Conservation (phyloP, 2,329 filamentous ascomycete species). For the Ophiostoma australiae region DNA sequence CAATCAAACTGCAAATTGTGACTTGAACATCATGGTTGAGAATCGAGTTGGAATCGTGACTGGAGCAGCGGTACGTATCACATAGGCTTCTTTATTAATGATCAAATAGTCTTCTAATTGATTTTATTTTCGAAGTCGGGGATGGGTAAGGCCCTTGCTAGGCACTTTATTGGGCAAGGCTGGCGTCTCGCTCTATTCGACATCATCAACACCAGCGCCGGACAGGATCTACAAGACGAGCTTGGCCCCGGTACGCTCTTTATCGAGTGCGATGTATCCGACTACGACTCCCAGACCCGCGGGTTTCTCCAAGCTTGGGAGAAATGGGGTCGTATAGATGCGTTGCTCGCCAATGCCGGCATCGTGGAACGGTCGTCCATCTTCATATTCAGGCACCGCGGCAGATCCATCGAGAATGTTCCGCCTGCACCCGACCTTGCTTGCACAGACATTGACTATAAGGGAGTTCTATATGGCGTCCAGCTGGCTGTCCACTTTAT, state of each 20-base stretch:
- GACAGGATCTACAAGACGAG: neutral
- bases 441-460: neutral
- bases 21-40: neutral
- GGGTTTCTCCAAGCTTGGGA: neutral
- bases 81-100: too few species aligned
- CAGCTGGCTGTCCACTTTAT: slow-evolving; percentile 1
- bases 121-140: neutral
- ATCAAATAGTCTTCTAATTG: neutral
- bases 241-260: neutral
- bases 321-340: slow-evolving; percentile 3
- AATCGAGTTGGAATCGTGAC: neutral
- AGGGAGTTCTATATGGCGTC: neutral
- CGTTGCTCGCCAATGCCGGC: neutral
- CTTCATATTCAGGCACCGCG: neutral
- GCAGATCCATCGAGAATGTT: neutral
- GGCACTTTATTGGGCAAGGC: neutral
- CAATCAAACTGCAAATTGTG: neutral
- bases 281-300: neutral
- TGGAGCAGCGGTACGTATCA: neutral
- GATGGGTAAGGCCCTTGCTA: neutral
- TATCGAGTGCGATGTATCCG: neutral
- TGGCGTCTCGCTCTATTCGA: neutral
- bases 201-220: neutral
- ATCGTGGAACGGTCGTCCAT: neutral
- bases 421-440: neutral